A percentile compares a stretch with the other conserved stretches of the same genome.
Evolutionary conservation across 495 filamentous ascomycete species (phyloP).

Genomic region (Cladorrhinum samala): DNA sequence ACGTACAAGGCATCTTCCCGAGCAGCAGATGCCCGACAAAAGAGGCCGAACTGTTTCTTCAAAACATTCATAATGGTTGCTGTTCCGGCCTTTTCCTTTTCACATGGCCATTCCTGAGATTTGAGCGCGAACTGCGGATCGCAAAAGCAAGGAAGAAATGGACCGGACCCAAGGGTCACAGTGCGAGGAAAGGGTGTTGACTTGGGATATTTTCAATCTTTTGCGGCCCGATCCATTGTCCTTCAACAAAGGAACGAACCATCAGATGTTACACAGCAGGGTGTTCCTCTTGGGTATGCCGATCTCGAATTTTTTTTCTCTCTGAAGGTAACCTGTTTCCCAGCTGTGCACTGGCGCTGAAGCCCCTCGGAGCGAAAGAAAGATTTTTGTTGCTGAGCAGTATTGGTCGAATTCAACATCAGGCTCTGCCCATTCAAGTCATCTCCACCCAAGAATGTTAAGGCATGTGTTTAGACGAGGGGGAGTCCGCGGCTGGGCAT

Average conservation of each 20-base stretch:
- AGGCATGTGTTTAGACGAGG: neutral
- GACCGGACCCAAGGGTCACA: neutral
- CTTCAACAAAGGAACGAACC: neutral
- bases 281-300: neutral
- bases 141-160: slow-evolving; percentile 1
- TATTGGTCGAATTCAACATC: no score
- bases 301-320: neutral
- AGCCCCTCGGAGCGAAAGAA: no score
- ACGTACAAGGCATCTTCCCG: no score
- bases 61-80: neutral
- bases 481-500: neutral
- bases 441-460: neutral
- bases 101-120: neutral
- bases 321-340: no score
- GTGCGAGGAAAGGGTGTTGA: neutral
- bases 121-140: neutral
- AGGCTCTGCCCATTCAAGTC: no score
- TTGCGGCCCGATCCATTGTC: neutral
- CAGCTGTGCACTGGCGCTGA: no score
- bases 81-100: neutral
- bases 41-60: neutral
- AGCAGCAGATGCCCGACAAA: no score
- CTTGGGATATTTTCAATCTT: neutral
- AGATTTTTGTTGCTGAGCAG: no score
- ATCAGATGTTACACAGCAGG: neutral